Percentiles rank a stretch among this genome's conserved stretches.
Evolutionary conservation across 2,329 filamentous ascomycete genomes (phyloP).

Genomic region (Monosporascus sp.): DNA sequence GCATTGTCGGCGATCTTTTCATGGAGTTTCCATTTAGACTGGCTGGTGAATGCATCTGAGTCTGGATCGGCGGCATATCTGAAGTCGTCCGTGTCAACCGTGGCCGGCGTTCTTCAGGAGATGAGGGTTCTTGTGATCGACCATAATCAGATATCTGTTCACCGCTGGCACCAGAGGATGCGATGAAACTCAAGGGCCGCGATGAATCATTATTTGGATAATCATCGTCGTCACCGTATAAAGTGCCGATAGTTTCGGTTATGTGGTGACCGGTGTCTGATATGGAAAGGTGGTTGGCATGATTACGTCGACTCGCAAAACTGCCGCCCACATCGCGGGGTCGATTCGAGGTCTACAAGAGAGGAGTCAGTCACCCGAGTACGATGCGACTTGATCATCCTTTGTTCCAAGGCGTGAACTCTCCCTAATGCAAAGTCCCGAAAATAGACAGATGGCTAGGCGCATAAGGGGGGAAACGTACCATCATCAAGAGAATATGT

Average conservation of each 20-base stretch:
- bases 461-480: constrained; percentile 13
- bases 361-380: not conserved
- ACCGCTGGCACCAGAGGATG: constrained; percentile 45
- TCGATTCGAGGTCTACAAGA: constrained; percentile 51
- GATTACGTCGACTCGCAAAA: constrained; percentile 55
- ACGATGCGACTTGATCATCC: not conserved
- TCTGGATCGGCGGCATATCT: constrained; percentile 32
- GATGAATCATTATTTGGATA: constrained; percentile 38
- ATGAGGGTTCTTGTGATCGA: constrained; percentile 22
- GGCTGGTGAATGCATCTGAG: constrained; percentile 9
- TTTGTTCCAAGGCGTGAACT: not conserved
- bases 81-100: constrained; percentile 42
- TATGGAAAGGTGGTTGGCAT: constrained; percentile 58
- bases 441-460: constrained; percentile 7
- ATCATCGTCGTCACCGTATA: constrained; percentile 76
- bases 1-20: constrained; percentile 41
- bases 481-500: constrained; percentile 26
- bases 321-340: constrained; percentile 52
- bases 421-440: not conserved
- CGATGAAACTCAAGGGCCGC: constrained; percentile 72
- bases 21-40: constrained; percentile 28
- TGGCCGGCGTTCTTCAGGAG: constrained; percentile 35
- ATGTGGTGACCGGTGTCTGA: constrained; percentile 92
- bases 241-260: constrained; percentile 85
- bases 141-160: constrained; percentile 40